These are phyloP conservation scores for Paecilomyces dactylethromorphus DNA, from an alignment of 2,329 filamentous ascomycete genomes.

Conservation along the genomic window DNA sequence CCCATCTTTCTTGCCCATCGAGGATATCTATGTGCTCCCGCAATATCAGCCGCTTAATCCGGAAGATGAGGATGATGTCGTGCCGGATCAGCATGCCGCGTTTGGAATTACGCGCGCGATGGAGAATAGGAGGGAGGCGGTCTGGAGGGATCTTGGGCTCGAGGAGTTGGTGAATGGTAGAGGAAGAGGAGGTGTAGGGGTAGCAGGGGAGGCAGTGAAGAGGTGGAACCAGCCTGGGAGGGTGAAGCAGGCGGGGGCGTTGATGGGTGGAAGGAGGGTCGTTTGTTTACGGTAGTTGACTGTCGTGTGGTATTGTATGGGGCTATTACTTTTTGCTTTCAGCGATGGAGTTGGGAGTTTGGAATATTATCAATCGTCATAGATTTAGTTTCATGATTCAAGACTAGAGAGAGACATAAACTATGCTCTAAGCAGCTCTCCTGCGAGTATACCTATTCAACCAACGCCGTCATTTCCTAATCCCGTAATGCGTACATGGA, in stretches of 20 bases:
- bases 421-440: neutral
- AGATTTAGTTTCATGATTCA: neutral
- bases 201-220: constrained; percentile 12
- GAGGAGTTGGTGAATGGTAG: constrained; percentile 41
- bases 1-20: constrained; percentile 43
- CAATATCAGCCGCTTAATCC: constrained; percentile 59
- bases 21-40: constrained; percentile 55
- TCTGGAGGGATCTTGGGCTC: constrained; percentile 55
- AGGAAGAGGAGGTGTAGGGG: constrained; percentile 9
- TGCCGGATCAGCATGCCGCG: constrained; percentile 61
- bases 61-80: constrained; percentile 61
- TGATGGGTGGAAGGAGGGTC: constrained; percentile 32
- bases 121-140: constrained; percentile 46
- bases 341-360: constrained; percentile 5
- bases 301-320: neutral
- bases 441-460: neutral
- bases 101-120: constrained; percentile 60
- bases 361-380: neutral
- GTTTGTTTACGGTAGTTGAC: constrained; percentile 26
- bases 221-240: constrained; percentile 8
- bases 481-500: neutral
- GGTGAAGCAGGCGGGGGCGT: constrained; percentile 21
- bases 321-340: neutral
- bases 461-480: constrained; percentile 10
- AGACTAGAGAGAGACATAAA: neutral